Conservation (phyloP, 345 rosid genomes). For the Luvunga scandens region DNA sequence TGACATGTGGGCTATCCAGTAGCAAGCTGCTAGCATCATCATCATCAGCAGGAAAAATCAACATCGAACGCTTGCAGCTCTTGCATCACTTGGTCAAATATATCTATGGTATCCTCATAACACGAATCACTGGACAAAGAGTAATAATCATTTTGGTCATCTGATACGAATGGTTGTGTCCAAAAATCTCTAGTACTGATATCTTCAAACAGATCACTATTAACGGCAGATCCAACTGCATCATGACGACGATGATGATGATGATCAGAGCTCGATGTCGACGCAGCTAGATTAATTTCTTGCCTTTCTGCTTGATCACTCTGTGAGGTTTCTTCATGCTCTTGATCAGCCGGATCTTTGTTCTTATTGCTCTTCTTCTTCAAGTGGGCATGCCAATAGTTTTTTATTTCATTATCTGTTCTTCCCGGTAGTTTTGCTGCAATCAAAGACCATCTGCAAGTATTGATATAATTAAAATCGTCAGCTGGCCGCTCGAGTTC, state of each 20-base stretch:
- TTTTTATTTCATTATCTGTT: neutral
- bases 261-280: neutral
- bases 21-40: neutral
- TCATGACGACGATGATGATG: neutral
- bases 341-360: neutral
- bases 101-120: neutral
- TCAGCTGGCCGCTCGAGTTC: no score
- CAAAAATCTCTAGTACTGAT: neutral
- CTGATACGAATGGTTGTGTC: neutral
- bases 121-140: neutral
- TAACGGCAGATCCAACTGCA: neutral
- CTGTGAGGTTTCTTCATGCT: neutral
- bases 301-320: neutral
- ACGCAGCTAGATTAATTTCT: neutral
- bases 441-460: neutral
- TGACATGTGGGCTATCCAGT: neutral
- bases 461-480: neutral
- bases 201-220: neutral
- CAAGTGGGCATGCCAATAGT: neutral
- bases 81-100: neutral
- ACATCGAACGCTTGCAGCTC: neutral
- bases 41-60: neutral
- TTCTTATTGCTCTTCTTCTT: neutral
- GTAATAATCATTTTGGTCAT: neutral
- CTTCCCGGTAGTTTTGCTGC: neutral